Evolutionary conservation across 139 green algal species (phyloP), one percentile per base, ranked within the genome.

Genomic region (Chlamydomonas sphaeroides): DNA sequence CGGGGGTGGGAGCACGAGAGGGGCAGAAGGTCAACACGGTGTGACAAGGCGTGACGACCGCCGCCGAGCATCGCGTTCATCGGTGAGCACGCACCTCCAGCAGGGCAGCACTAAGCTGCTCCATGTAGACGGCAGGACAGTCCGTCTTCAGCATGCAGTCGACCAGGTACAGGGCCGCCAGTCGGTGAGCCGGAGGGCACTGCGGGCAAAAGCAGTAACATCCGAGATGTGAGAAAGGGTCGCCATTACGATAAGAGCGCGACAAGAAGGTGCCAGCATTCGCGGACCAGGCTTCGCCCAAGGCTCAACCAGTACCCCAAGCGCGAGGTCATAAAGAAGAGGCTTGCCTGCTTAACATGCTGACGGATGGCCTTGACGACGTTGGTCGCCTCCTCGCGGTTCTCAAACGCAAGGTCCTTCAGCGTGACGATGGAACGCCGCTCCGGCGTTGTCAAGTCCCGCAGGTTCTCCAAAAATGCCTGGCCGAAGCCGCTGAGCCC

Each of bases 91-190:
- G 32, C 61, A 89, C 85, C 85, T 62, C 65, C 7, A 74, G 57
- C 41, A 89, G 51, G 0, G 25, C 42, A 15, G 28, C 32, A 0
- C 15, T 33, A 1, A 89, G n/a, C 25, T 79, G 74, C 33, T 78
- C 49, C n/a, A 48, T 1, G 49, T 84, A 84, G 36, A 87, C 35
- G 30, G 72, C 8, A 28, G 51, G 62, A 48, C 45, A 66, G 30
- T 53, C 80, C 3, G 26, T 83, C 65, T 89, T 89, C 25, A 87
- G 66, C n/a, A 89, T 75, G 75, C 75, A 85, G 68, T 89, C 86
- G 41, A 89, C 57, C 2, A 89, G 61, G 76, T 87, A 89, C 2
- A 89, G 32, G 2, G 69, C 63, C 5, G 80, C 49, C 28, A 85
- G 42, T 23, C 80, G 61, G 7, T 73, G 56, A 32, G 68, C 57